These are phyloP conservation scores for Apiospora rasikravindrae DNA, from an alignment of 2,329 filamentous ascomycete species.

Conservation along the genomic window DNA sequence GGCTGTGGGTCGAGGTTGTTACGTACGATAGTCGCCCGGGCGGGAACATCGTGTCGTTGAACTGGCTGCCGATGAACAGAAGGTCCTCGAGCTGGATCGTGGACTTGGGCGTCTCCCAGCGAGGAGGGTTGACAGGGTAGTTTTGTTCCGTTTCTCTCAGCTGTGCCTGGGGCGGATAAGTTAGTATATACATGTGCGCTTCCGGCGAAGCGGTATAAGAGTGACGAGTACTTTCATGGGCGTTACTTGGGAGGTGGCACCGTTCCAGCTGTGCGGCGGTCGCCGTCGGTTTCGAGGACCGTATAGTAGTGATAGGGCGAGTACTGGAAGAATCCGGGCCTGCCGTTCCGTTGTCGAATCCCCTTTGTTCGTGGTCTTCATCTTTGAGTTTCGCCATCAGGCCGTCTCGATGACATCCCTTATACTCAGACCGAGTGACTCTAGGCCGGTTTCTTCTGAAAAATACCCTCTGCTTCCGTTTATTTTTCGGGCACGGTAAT, in stretches of 20 bases:
- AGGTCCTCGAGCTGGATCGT: conserved; percentile 8
- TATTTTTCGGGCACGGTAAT: neutral
- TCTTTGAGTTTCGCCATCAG: neutral
- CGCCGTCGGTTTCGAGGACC: too few relatives aligned
- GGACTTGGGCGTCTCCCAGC: conserved; percentile 7
- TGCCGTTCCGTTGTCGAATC: too few relatives aligned
- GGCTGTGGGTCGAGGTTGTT: too few relatives aligned
- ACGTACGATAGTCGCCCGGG: neutral
- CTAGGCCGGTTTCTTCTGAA: neutral
- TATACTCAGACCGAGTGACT: neutral
- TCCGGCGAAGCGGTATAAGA: neutral
- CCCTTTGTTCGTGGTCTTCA: neutral
- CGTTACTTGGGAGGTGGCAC: neutral
- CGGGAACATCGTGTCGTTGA: neutral
- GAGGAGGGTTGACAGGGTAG: neutral
- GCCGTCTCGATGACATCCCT: neutral
- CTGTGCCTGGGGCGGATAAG: neutral
- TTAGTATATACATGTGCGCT: neutral
- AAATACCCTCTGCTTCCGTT: neutral
- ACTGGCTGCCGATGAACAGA: neutral
- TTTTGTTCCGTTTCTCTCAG: neutral
- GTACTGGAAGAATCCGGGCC: neutral
- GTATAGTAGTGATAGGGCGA: neutral
- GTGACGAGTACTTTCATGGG: neutral
- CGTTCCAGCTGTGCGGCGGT: neutral